Evolutionary conservation across 768 basidiomycete genomes (phyloP), one percentile per base, ranked within the genome.

Genomic region (Postia placenta): DNA sequence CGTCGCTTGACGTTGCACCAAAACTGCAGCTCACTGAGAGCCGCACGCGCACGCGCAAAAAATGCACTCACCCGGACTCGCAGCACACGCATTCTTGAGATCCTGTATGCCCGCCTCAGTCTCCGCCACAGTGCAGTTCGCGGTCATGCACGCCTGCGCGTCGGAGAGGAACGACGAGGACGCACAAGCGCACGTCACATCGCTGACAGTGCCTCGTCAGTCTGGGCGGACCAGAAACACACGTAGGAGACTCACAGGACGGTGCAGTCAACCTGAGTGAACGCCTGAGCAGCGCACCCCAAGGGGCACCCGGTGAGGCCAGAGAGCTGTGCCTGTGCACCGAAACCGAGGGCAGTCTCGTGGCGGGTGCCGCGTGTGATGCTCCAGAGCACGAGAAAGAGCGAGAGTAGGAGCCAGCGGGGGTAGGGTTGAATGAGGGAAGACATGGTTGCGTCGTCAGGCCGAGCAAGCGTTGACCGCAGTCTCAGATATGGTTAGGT

Each of bases 341-440:
- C 55, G 9, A 56, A 19, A 2, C 51, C 55, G 24, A 53, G 42
- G 20, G 45, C 40, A 3, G 36, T 37, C n/a, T 25, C 23, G 11
- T 48, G 51, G 5, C 51, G 51, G 3, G 49, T 35, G 27, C 47
- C 45, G 2, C 48, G 49, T 3, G 51, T 49, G 23, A 48, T 42
- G n/a, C 51, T 52, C 55, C 55, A 56, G 42, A 56, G 38, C 37
- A 56, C 26, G 45, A 56, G 47, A 49, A 53, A 53, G 23, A 37
- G 20, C 1, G 51, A 53, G 33, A 56, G 49, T 11, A 56, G 28
- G 23, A 56, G 24, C 55, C 55, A 56, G 42, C 51, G 52, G 6
- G 55, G 55, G 15, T 50, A 48, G 14, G 47, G 45, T 23, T 41
- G 22, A 35, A 35, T 9, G 25, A 54, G 15, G 25, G 49, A 11